Evolutionary conservation across 495 filamentous ascomycete genomes (phyloP).

Genomic region (Penicillium pulvis): DNA sequence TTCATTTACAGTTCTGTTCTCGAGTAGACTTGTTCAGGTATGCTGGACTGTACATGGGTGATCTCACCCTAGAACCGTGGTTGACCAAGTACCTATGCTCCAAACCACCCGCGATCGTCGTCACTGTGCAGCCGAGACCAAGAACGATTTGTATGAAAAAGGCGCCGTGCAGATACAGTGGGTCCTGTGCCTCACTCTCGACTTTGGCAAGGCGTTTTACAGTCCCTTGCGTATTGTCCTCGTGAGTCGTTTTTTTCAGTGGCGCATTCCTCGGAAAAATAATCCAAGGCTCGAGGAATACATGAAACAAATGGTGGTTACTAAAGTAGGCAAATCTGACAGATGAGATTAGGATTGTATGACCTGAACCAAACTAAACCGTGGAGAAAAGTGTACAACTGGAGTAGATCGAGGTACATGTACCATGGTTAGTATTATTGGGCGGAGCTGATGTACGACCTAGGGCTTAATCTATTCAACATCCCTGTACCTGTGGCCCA

Average conservation of each 20-base stretch:
- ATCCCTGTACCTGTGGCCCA: neutral
- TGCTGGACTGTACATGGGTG: too few relatives aligned
- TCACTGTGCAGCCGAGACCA: slow-evolving; percentile 15
- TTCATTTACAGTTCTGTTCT: neutral
- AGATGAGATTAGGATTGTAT: neutral
- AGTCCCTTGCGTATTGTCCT: slow-evolving; percentile 34
- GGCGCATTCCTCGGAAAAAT: slow-evolving; percentile 13
- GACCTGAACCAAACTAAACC: neutral
- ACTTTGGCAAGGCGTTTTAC: slow-evolving; percentile 3
- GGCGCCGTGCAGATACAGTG: slow-evolving; percentile 22
- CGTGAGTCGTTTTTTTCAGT: slow-evolving; percentile 24
- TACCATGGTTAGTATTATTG: slow-evolving; percentile 3
- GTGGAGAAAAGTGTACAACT: neutral
- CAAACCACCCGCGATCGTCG: neutral
- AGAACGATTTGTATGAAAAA: slow-evolving; percentile 10
- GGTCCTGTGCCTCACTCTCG: slow-evolving; percentile 14
- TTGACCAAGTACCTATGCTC: neutral
- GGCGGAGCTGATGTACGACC: slow-evolving; percentile 10
- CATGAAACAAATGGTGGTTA: neutral
- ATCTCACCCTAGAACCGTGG: neutral
- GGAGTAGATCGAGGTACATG: neutral
- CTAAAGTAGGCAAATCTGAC: slow-evolving; percentile 1
- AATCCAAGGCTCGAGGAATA: neutral
- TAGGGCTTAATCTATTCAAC: neutral
- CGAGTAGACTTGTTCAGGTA: neutral